These are phyloP conservation scores for Hysterangium stoloniferum DNA, from an alignment of 768 basidiomycete genomes.

Conservation along the genomic window DNA sequence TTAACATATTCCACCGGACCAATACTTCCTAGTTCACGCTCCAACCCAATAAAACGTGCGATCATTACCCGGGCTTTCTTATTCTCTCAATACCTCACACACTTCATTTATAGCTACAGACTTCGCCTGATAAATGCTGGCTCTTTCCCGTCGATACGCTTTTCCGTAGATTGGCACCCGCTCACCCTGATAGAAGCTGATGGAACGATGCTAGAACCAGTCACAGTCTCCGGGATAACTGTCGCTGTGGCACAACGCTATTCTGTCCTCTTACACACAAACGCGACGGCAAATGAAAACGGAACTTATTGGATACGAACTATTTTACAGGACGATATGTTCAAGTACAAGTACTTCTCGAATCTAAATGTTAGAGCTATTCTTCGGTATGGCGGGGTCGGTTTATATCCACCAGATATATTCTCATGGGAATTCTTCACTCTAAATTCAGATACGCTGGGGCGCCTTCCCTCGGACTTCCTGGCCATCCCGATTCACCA, in stretches of 20 bases:
- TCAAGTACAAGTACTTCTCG: conserved; percentile 13
- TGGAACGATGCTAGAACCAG: conserved; percentile 34
- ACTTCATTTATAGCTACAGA: conserved; percentile 28
- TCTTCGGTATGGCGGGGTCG: conserved; percentile 2
- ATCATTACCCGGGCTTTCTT: no score
- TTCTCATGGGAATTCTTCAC: not conserved
- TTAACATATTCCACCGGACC: conserved; percentile 14
- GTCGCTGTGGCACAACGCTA: conserved; percentile 44
- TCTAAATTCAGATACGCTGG: not conserved
- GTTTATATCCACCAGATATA: not conserved
- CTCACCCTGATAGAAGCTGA: conserved; percentile 43
- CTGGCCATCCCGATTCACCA: conserved; percentile 2
- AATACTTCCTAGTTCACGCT: conserved; percentile 25
- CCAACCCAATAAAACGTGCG: conserved; percentile 24
- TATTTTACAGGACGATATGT: conserved; percentile 29
- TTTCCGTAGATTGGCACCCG: conserved; percentile 39
- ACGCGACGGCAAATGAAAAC: conserved; percentile 29
- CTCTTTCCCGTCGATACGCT: conserved; percentile 37
- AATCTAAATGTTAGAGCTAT: conserved; percentile 4
- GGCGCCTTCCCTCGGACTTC: not conserved
- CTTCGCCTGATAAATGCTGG: conserved; percentile 42
- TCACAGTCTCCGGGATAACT: conserved; percentile 30
- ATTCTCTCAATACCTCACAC: no score
- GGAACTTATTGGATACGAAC: conserved; percentile 34
- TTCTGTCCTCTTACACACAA: conserved; percentile 37